These are phyloP conservation scores for Cochliopodium minus DNA, from an alignment of 208 protist genomes.

Conservation along the genomic window DNA sequence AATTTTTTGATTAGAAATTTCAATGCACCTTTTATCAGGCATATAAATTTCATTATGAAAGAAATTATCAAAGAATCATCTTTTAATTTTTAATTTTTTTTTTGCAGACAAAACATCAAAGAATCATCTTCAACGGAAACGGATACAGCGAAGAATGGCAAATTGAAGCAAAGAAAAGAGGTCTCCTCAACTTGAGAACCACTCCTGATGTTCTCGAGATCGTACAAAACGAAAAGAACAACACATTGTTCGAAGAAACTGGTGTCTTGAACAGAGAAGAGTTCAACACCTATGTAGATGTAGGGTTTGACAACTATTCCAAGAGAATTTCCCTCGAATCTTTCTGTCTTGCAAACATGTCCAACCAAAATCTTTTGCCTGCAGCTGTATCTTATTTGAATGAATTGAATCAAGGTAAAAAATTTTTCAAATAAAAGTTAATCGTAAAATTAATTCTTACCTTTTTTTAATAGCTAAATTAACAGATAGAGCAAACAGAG, in stretches of 20 bases:
- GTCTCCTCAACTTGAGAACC: not conserved
- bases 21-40: too few relatives aligned
- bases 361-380: not conserved
- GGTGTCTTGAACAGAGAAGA: not conserved
- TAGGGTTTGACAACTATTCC: not conserved
- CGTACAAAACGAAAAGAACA: not conserved
- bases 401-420: too few relatives aligned
- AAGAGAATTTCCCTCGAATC: not conserved
- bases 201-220: not conserved
- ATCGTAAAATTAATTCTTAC: too few relatives aligned
- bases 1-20: too few relatives aligned
- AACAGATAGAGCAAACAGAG: too few relatives aligned
- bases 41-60: too few relatives aligned
- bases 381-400: not conserved
- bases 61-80: too few relatives aligned
- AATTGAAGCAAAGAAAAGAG: conserved; percentile 7
- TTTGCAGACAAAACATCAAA: conserved; percentile 21
- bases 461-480: too few relatives aligned
- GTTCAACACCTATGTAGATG: not conserved
- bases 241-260: not conserved
- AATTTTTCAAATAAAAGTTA: too few relatives aligned
- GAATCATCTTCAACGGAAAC: conserved; percentile 47
- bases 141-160: conserved; percentile 38
- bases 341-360: not conserved
- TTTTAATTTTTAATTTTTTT: too few relatives aligned